A percentile compares a stretch with the other conserved stretches of the same genome.
Evolutionary conservation across 768 basidiomycete species (phyloP).

Genomic region (Brasilioporus rufonigricans): DNA sequence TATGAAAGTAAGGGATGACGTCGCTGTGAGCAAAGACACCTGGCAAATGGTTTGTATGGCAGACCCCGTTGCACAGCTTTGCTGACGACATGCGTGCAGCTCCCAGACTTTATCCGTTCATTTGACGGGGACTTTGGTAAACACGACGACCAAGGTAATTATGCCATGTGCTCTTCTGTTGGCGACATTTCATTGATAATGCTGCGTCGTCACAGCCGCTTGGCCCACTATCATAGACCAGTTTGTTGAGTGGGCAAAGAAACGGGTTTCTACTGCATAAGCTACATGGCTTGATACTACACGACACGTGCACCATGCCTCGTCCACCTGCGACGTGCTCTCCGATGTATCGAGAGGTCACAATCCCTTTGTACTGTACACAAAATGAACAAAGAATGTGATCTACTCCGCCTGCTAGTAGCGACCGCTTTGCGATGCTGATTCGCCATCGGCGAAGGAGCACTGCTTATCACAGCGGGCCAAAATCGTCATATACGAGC

Average conservation of each 20-base stretch:
- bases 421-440: background rate
- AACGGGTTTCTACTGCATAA: slow-evolving; percentile 16
- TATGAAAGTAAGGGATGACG: slow-evolving; percentile 56
- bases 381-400: slow-evolving; percentile 8
- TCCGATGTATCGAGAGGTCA: no score
- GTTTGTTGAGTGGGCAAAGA: slow-evolving; percentile 68
- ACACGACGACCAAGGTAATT: slow-evolving; percentile 72
- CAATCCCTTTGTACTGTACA: background rate
- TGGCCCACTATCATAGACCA: slow-evolving; percentile 90
- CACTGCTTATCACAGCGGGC: slow-evolving; percentile 4
- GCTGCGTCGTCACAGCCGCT: slow-evolving; percentile 48
- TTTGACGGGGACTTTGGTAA: slow-evolving; percentile 70
- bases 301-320: slow-evolving; percentile 1
- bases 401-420: background rate
- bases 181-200: background rate
- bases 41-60: slow-evolving; percentile 73
- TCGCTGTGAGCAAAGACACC: slow-evolving; percentile 85
- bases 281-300: background rate
- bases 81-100: slow-evolving; percentile 43
- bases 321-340: slow-evolving; percentile 2
- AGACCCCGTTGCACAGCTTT: slow-evolving; percentile 4
- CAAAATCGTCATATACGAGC: slow-evolving; percentile 16
- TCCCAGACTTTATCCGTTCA: slow-evolving; percentile 73
- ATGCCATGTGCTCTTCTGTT: slow-evolving; percentile 12
- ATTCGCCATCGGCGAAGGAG: slow-evolving; percentile 12